Evolutionary conservation across 2,329 filamentous ascomycete genomes (phyloP).

Genomic region (Pseudogymnoascus sp.): DNA sequence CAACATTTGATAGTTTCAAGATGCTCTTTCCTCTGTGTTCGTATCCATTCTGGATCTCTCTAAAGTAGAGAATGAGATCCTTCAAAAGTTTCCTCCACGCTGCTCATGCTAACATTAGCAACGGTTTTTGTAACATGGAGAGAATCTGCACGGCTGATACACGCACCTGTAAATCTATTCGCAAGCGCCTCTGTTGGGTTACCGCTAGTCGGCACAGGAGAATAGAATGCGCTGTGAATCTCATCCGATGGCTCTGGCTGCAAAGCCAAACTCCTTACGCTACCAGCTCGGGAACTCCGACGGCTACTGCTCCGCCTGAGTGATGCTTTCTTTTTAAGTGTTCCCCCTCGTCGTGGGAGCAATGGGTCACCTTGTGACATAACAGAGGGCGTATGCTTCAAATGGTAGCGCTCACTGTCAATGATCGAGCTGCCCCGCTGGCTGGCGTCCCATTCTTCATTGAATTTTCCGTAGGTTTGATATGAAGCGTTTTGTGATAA

Average conservation of each 20-base stretch:
- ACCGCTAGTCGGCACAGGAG: slow-evolving; percentile 79
- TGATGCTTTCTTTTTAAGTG: slow-evolving; percentile 82
- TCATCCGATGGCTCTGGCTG: slow-evolving; percentile 63
- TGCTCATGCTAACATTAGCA: slow-evolving; percentile 31
- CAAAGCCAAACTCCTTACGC: slow-evolving; percentile 70
- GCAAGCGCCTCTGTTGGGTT: slow-evolving; percentile 83
- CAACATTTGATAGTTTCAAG: slow-evolving; percentile 71
- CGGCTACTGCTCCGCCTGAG: slow-evolving; percentile 73
- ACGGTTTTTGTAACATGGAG: neutral
- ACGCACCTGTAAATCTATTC: slow-evolving; percentile 77
- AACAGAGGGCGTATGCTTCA: slow-evolving; percentile 36
- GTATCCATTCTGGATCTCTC: slow-evolving; percentile 83
- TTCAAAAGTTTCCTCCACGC: slow-evolving; percentile 95
- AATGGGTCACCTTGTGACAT: slow-evolving; percentile 24
- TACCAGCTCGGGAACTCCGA: slow-evolving; percentile 75
- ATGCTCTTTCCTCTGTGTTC: slow-evolving; percentile 77
- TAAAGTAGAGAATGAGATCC: slow-evolving; percentile 87
- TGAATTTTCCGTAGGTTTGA: slow-evolving; percentile 44
- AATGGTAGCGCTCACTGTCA: slow-evolving; percentile 35
- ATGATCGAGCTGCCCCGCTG: slow-evolving; percentile 58
- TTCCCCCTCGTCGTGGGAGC: slow-evolving; percentile 51
- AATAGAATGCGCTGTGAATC: slow-evolving; percentile 76
- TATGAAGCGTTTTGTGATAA: slow-evolving; percentile 21
- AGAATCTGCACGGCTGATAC: neutral
- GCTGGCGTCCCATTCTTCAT: slow-evolving; percentile 64